These are phyloP conservation scores for Mortierella sp. DNA, from an alignment of 371 early-diverging fungal genomes.

Conservation along the genomic window DNA sequence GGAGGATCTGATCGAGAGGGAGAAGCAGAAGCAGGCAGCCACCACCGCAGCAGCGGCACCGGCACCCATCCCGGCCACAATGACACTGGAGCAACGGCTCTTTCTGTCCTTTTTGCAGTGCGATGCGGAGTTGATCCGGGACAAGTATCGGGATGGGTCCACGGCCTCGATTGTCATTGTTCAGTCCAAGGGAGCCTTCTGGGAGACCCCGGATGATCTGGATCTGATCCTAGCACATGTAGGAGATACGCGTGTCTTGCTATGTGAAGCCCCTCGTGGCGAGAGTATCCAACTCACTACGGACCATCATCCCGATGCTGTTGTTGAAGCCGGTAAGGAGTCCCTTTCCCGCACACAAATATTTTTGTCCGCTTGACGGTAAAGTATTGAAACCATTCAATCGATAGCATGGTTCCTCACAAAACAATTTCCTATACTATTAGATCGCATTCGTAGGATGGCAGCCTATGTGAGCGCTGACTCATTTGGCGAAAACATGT, in stretches of 20 bases:
- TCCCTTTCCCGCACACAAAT: background rate
- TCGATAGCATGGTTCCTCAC: background rate
- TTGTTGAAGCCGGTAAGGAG: constrained; percentile 58
- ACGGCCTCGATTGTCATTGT: constrained; percentile 74
- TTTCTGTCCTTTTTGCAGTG: constrained; percentile 67
- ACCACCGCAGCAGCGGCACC: background rate
- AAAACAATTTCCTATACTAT: background rate
- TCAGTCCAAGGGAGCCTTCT: constrained; percentile 72
- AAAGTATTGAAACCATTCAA: background rate
- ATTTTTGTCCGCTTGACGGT: background rate
- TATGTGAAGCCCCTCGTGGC: constrained; percentile 70
- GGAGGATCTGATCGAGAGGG: constrained; percentile 21
- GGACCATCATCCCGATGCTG: constrained; percentile 77
- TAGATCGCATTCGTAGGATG: constrained; percentile 69
- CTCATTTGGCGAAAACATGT: constrained; percentile 83
- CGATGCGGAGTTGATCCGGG: constrained; percentile 60
- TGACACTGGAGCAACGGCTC: constrained; percentile 72
- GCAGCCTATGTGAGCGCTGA: constrained; percentile 78
- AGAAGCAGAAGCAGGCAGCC: background rate
- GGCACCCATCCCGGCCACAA: constrained; percentile 22
- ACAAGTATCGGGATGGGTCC: constrained; percentile 66
- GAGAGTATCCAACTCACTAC: constrained; percentile 67
- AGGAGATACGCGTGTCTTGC: constrained; percentile 71
- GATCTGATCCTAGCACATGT: constrained; percentile 74
- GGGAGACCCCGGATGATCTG: constrained; percentile 67